Conservation (phyloP, 2,329 filamentous ascomycete genomes). For the Sphaceloma murrayae region DNA sequence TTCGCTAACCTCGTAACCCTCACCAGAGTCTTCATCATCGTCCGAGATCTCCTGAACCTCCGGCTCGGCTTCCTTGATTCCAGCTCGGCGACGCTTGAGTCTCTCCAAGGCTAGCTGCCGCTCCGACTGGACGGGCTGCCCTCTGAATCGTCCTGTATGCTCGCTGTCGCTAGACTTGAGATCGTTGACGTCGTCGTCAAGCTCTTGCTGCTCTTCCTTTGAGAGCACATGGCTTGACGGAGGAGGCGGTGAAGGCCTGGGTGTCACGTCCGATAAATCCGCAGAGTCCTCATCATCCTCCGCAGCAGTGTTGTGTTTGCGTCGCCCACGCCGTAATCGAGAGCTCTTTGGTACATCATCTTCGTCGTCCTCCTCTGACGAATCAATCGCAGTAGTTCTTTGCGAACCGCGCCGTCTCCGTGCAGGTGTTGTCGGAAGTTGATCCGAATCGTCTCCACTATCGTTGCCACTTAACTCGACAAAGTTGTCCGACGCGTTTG, state of each 20-base stretch:
- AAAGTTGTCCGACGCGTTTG: slow-evolving; percentile 15
- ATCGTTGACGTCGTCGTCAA: slow-evolving; percentile 39
- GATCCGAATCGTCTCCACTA: slow-evolving; percentile 6
- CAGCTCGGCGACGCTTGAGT: slow-evolving; percentile 35
- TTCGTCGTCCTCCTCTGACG: slow-evolving; percentile 21
- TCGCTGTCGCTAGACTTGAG: slow-evolving; percentile 29
- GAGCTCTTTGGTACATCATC: slow-evolving; percentile 22
- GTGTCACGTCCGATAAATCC: neutral
- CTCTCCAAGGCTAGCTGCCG: slow-evolving; percentile 36
- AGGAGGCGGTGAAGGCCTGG: neutral
- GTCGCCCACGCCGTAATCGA: slow-evolving; percentile 17
- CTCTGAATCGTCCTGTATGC: slow-evolving; percentile 25
- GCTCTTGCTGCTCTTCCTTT: slow-evolving; percentile 32
- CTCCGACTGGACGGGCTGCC: slow-evolving; percentile 26
- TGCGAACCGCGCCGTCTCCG: slow-evolving; percentile 16
- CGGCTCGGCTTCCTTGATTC: slow-evolving; percentile 21
- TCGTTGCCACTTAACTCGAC: slow-evolving; percentile 15
- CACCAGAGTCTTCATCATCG: slow-evolving; percentile 21
- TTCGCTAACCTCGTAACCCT: slow-evolving; percentile 23
- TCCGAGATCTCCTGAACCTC: slow-evolving; percentile 20
- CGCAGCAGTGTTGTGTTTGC: neutral
- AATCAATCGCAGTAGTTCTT: neutral
- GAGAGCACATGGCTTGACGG: slow-evolving; percentile 18
- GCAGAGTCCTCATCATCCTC: slow-evolving; percentile 5
- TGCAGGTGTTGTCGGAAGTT: slow-evolving; percentile 16